Conservation (phyloP, 1,284 basidiomycete species). For the Bjerkandera adusta region DNA sequence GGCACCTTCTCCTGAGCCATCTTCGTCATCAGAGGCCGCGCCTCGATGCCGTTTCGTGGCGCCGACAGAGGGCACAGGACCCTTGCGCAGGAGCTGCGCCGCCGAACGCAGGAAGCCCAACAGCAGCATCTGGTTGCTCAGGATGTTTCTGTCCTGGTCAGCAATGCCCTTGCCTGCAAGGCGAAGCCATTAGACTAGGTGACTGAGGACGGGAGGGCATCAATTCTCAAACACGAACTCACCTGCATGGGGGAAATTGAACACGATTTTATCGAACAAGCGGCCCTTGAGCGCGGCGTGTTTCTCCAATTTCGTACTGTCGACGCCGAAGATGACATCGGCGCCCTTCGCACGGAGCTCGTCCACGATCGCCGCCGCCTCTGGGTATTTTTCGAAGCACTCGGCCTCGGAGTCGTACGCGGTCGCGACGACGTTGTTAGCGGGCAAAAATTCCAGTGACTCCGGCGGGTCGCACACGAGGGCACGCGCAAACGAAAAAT, state of each 20-base stretch:
- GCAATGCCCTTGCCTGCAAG: conserved; percentile 86
- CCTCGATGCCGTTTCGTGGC: too few species aligned
- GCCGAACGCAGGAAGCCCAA: conserved; percentile 83
- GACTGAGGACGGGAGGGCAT: conserved; percentile 3
- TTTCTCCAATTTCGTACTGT: conserved; percentile 78
- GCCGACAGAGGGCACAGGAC: conserved; percentile 48
- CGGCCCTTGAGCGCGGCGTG: conserved; percentile 50
- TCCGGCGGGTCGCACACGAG: conserved; percentile 58
- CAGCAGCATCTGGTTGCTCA: conserved; percentile 88
- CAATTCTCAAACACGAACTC: conserved; percentile 26
- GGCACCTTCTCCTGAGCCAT: conserved; percentile 30
- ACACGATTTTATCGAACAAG: conserved; percentile 81
- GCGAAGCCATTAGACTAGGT: conserved; percentile 14
- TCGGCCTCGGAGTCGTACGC: conserved; percentile 81
- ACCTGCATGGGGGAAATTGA: conserved; percentile 98
- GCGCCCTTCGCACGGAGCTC: conserved; percentile 60
- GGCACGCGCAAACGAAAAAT: conserved; percentile 90
- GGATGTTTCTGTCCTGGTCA: conserved; percentile 92
- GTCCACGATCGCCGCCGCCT: conserved; percentile 63
- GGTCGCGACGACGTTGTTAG: conserved; percentile 80
- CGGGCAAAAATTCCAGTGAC: conserved; percentile 52
- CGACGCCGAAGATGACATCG: conserved; percentile 80
- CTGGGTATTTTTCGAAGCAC: conserved; percentile 86
- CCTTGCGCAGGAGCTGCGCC: conserved; percentile 58
- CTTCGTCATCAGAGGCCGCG: conserved; percentile 28